Conservation (phyloP, 192 early-diverging fungal genomes). For the Entomortierella lignicola region DNA sequence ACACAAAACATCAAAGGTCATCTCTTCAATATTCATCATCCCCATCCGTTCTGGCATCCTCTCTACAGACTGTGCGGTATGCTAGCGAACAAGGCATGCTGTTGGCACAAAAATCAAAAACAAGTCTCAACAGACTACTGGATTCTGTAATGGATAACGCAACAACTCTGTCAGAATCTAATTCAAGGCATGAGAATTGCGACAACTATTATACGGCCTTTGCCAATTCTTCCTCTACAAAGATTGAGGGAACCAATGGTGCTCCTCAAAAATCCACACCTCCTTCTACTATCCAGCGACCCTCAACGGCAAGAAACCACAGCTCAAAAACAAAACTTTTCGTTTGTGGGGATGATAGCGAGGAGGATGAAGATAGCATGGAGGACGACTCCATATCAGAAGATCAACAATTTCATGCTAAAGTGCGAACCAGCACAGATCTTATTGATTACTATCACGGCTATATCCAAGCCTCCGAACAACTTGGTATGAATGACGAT, state of each 20-base stretch:
- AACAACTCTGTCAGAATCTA: conserved; percentile 9
- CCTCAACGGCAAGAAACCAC: background rate
- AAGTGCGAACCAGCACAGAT: background rate
- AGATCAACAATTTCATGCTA: background rate
- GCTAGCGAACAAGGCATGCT: conserved; percentile 7
- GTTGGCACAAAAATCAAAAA: conserved; percentile 5
- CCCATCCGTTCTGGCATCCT: conserved; percentile 2
- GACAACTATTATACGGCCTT: background rate
- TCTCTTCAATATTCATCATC: conserved; percentile 3
- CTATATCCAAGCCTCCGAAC: too few relatives aligned
- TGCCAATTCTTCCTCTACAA: background rate
- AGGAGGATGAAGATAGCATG: background rate
- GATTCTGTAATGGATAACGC: conserved; percentile 22
- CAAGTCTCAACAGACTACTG: conserved; percentile 12
- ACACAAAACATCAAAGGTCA: background rate
- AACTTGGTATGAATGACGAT: background rate
- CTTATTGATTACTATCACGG: too few relatives aligned
- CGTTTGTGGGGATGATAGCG: conserved; percentile 11
- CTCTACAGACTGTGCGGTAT: conserved; percentile 8
- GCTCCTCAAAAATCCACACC: background rate
- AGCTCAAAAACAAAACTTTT: conserved; percentile 7
- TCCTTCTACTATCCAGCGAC: background rate
- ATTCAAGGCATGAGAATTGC: background rate
- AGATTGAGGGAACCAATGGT: background rate
- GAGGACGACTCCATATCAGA: background rate